Conservation (phyloP, 2,329 filamentous ascomycete genomes). For the Emergomyces pasteurianus region DNA sequence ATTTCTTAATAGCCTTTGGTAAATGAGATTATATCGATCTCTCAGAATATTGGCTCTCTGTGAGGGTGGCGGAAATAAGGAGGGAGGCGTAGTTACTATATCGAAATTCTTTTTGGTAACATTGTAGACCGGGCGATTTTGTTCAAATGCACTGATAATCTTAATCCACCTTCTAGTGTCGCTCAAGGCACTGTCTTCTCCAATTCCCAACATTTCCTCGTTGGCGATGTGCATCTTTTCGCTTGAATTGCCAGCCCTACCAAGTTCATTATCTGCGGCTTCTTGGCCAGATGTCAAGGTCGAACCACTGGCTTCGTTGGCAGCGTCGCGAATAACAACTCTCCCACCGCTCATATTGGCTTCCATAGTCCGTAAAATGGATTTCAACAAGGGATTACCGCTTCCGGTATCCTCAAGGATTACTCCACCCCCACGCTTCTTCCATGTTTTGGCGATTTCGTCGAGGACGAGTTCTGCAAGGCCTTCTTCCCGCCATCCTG, state of each 20-base stretch:
- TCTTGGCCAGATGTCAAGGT: constrained; percentile 49
- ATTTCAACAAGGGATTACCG: constrained; percentile 55
- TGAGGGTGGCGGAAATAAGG: constrained; percentile 61
- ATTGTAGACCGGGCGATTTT: constrained; percentile 48
- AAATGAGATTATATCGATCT: constrained; percentile 82
- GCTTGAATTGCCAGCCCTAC: constrained; percentile 19
- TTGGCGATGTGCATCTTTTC: constrained; percentile 35
- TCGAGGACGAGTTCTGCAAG: constrained; percentile 86
- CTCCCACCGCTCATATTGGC: constrained; percentile 79
- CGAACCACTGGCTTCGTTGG: constrained; percentile 33
- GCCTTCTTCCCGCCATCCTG: constrained; percentile 92
- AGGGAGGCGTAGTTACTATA: constrained; percentile 52
- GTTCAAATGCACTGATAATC: constrained; percentile 70
- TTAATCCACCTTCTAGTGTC: constrained; percentile 73
- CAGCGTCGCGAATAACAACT: constrained; percentile 15
- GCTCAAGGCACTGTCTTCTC: not conserved
- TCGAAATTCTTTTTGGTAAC: constrained; percentile 78
- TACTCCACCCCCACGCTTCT: constrained; percentile 73
- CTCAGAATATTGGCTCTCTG: constrained; percentile 80
- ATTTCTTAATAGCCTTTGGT: constrained; percentile 83
- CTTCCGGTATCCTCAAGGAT: constrained; percentile 74
- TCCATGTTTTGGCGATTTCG: constrained; percentile 85
- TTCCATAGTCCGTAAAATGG: constrained; percentile 73
- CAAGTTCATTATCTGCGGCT: constrained; percentile 40
- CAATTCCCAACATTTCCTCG: constrained; percentile 11